These are phyloP conservation scores for Shiraia bambusicola DNA, from an alignment of 2,329 filamentous ascomycete genomes.

Conservation along the genomic window DNA sequence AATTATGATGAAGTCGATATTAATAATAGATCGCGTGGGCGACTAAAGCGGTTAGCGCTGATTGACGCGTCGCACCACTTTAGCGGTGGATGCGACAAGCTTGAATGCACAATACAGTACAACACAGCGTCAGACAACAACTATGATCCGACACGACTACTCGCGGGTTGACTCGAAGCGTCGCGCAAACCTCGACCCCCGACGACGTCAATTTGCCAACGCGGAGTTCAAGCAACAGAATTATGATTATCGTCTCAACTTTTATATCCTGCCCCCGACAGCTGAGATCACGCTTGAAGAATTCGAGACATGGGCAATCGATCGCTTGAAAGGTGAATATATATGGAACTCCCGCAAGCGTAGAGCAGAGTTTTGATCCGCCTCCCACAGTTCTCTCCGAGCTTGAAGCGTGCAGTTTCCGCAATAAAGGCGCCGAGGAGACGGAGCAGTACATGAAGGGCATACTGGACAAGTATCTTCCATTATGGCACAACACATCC, in stretches of 20 bases:
- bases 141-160: conserved; percentile 44
- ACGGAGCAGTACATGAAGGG: conserved; percentile 81
- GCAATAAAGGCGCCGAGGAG: conserved; percentile 82
- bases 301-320: conserved; percentile 98
- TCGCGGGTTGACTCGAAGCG: conserved; percentile 65
- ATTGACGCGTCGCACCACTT: conserved; percentile 25
- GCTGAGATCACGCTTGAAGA: conserved; percentile 94
- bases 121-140: conserved; percentile 9
- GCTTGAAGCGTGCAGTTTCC: conserved; percentile 91
- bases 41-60: conserved; percentile 10
- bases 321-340: conserved; percentile 68
- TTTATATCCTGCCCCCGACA: conserved; percentile 85
- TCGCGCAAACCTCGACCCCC: conserved; percentile 73
- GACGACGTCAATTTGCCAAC: conserved; percentile 83
- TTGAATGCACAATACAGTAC: conserved; percentile 2
- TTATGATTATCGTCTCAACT: conserved; percentile 87
- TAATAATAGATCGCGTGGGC: conserved; percentile 5
- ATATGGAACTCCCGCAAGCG: accelerated
- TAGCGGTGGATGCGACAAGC: conserved; percentile 7
- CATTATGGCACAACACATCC: conserved; percentile 74
- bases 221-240: conserved; percentile 73
- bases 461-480: conserved; percentile 83
- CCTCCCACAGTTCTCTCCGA: conserved; percentile 69
- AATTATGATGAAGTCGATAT: no score
- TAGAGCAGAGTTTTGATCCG: conserved; percentile 6